phyloP scores from a whole-genome alignment of 2,329 filamentous ascomycete species.

The Xylaria sp. region DNA sequence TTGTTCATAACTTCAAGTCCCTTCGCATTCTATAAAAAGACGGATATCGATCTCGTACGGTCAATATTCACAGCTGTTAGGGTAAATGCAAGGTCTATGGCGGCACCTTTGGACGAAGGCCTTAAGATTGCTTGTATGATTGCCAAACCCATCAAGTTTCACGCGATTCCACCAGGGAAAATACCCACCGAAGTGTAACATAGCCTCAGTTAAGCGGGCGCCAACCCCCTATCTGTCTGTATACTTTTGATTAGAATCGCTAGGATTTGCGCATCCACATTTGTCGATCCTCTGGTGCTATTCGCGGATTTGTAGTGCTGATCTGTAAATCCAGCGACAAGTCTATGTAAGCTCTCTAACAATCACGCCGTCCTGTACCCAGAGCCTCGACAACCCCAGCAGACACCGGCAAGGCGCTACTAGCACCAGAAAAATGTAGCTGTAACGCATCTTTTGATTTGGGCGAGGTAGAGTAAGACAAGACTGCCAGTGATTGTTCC shows the following conservation, averaged over 20 bases:
- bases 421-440: neutral
- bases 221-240: neutral
- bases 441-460: neutral
- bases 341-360: constrained; percentile 14
- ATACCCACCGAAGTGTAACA: constrained; percentile 23
- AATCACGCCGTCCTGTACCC: constrained; percentile 16
- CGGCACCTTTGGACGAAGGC: neutral
- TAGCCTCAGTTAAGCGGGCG: constrained; percentile 6
- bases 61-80: neutral
- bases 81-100: neutral
- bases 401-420: neutral
- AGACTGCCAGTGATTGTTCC: too few species aligned
- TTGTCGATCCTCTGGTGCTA: neutral
- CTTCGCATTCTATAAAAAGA: neutral
- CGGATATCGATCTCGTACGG: neutral
- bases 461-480: too few species aligned
- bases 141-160: constrained; percentile 25
- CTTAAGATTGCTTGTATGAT: constrained; percentile 15
- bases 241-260: constrained; percentile 4
- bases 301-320: constrained; percentile 17
- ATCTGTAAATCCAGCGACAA: constrained; percentile 22
- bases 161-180: constrained; percentile 11
- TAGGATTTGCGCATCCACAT: constrained; percentile 15
- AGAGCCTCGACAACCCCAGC: neutral
- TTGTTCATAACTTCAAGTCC: neutral